Conservation (phyloP, 2,329 filamentous ascomycete species). For the Sporothrix sp. region DNA sequence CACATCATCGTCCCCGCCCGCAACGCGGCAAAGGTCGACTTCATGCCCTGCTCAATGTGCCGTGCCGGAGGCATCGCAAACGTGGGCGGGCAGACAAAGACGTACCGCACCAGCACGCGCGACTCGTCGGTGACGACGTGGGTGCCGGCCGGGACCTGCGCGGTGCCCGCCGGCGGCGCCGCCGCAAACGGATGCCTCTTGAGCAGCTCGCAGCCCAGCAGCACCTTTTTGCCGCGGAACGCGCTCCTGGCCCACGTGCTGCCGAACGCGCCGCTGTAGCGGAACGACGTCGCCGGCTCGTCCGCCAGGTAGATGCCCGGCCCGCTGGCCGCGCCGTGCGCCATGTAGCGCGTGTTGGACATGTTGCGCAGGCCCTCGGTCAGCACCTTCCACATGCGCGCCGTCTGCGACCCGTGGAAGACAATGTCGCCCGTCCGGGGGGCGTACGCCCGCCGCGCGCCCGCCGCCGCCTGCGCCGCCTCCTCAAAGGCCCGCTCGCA, state of each 20-base stretch:
- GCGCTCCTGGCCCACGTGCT: conserved; percentile 15
- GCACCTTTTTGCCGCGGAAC: conserved; percentile 12
- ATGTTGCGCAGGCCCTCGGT: conserved; percentile 19
- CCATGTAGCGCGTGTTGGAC: conserved; percentile 16
- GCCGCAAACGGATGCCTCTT: conserved; percentile 8
- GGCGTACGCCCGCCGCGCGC: background rate
- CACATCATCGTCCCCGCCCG: conserved; percentile 6
- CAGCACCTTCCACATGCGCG: conserved; percentile 18
- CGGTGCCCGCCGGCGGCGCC: background rate
- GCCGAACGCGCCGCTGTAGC: conserved; percentile 11
- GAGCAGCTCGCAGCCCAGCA: conserved; percentile 20
- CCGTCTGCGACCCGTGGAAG: conserved; percentile 17
- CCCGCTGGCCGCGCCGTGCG: conserved; percentile 12
- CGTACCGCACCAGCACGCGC: conserved; percentile 20
- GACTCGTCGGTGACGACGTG: conserved; percentile 16
- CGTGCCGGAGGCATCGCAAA: conserved; percentile 17
- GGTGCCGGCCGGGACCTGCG: conserved; percentile 4
- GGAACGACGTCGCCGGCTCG: conserved; percentile 14
- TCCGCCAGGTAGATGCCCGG: conserved; percentile 18
- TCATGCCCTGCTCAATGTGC: conserved; percentile 17
- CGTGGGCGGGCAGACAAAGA: conserved; percentile 18
- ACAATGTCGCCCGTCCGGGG: conserved; percentile 12
- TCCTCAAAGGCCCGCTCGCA: conserved; percentile 16
- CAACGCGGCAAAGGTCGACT: conserved; percentile 15
- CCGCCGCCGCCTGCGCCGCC: background rate